These are phyloP conservation scores for Rhododendron ferrugineum DNA, from an alignment of 148 eudicot species.

Conservation along the genomic window DNA sequence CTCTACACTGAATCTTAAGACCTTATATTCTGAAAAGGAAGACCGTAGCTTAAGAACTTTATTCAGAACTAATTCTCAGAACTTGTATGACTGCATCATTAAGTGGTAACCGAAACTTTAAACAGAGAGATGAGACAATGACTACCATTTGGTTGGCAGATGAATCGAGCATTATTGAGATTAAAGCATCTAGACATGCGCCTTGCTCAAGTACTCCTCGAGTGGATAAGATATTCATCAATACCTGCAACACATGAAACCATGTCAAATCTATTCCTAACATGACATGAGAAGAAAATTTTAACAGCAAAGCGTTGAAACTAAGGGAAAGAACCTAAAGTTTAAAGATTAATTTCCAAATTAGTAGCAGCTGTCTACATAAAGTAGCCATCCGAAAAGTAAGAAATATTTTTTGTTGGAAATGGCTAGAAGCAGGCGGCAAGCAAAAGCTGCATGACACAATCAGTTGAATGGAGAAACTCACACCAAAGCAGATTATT, in stretches of 20 bases:
- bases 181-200: slow-evolving; percentile 84
- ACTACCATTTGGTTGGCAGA: slow-evolving; percentile 86
- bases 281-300: not conserved
- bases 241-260: slow-evolving; percentile 37
- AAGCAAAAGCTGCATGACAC: not conserved
- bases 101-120: not conserved
- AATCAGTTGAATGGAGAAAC: not conserved
- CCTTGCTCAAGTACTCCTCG: slow-evolving; percentile 92
- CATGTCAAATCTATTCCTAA: not conserved
- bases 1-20: not conserved
- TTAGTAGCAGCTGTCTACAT: not conserved
- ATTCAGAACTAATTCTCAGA: not conserved
- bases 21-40: too few species aligned
- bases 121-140: not conserved
- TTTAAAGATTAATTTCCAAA: not conserved
- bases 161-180: slow-evolving; percentile 90
- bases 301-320: not conserved
- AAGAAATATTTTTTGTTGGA: not conserved
- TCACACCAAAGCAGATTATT: not conserved
- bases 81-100: not conserved
- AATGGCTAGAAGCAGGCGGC: not conserved
- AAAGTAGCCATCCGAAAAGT: not conserved
- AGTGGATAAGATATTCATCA: slow-evolving; percentile 81
- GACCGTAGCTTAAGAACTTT: not conserved
- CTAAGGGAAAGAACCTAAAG: not conserved